phyloP scores from a whole-genome alignment of 2,329 filamentous ascomycete genomes.

The Penicillium griseofulvum region DNA sequence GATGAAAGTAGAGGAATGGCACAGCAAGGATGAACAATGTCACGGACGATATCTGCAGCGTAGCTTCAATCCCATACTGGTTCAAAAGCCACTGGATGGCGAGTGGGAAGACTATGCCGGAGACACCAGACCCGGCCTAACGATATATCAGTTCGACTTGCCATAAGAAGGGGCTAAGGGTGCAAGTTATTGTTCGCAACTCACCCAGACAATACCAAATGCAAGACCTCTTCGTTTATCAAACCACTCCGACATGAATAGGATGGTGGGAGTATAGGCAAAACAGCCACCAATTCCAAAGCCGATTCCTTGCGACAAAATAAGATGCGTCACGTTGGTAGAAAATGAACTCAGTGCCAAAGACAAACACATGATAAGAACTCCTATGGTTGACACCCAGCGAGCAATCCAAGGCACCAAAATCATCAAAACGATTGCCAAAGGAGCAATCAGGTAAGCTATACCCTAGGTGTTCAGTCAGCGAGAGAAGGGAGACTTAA shows the following conservation, averaged over 20 bases:
- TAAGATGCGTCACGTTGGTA: slow-evolving; percentile 39
- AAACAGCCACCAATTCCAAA: slow-evolving; percentile 47
- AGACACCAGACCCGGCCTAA: slow-evolving; percentile 33
- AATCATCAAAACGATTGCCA: slow-evolving; percentile 30
- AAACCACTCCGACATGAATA: slow-evolving; percentile 54
- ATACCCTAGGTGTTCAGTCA: slow-evolving; percentile 21
- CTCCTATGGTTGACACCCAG: slow-evolving; percentile 31
- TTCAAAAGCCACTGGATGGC: slow-evolving; percentile 31
- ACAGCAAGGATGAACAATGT: slow-evolving; percentile 40
- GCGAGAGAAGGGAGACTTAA: neutral
- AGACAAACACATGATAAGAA: slow-evolving; percentile 35
- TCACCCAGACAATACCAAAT: slow-evolving; percentile 49
- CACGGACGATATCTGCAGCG: slow-evolving; percentile 27
- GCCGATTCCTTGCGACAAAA: slow-evolving; percentile 39
- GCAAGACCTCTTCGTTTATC: slow-evolving; percentile 49
- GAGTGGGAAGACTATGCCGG: slow-evolving; percentile 33
- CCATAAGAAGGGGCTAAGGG: neutral
- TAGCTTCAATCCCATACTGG: slow-evolving; percentile 25
- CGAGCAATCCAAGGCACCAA: slow-evolving; percentile 31
- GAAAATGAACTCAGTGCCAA: slow-evolving; percentile 42
- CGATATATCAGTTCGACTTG: neutral
- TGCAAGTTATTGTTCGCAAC: slow-evolving; percentile 1
- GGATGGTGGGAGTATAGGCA: slow-evolving; percentile 48
- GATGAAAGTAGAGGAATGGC: slow-evolving; percentile 35
- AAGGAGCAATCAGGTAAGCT: slow-evolving; percentile 25